These are phyloP conservation scores for Taiozyma sp. DNA, from an alignment of 1,139 yeast genomes.

Conservation along the genomic window DNA sequence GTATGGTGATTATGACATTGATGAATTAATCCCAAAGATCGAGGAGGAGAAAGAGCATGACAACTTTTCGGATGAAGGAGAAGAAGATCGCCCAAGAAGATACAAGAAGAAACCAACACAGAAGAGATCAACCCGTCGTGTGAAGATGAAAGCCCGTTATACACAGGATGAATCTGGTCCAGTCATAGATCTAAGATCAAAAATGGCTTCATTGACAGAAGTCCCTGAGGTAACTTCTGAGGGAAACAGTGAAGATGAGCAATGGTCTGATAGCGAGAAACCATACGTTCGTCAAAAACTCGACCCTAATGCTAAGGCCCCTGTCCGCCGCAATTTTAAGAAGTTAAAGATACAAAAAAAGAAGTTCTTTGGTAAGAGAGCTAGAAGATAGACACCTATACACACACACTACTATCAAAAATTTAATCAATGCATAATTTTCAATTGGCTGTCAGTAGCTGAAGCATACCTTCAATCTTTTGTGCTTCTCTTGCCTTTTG, in stretches of 20 bases:
- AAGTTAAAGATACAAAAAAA: constrained; percentile 20
- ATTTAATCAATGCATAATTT: not conserved
- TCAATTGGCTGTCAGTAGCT: constrained; percentile 49
- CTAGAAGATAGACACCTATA: constrained; percentile 11
- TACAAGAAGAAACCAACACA: constrained; percentile 38
- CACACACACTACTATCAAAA: not conserved
- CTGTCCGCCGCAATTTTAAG: constrained; percentile 15
- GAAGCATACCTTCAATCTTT: constrained; percentile 90
- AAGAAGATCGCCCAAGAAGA: constrained; percentile 20
- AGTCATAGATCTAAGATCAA: constrained; percentile 12
- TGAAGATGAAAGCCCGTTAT: constrained; percentile 45
- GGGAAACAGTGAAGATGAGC: constrained; percentile 11
- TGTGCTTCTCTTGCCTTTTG: constrained; percentile 82
- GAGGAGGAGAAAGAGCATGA: constrained; percentile 8
- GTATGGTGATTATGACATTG: constrained; percentile 20
- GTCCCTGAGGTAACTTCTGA: constrained; percentile 1
- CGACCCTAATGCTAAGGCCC: constrained; percentile 10
- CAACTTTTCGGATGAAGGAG: constrained; percentile 4
- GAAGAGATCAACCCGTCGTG: constrained; percentile 59
- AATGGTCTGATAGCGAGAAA: constrained; percentile 25
- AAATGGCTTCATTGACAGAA: constrained; percentile 9
- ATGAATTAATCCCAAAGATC: constrained; percentile 9
- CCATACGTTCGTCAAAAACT: constrained; percentile 24
- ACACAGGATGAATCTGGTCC: constrained; percentile 5
- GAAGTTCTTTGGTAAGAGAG: constrained; percentile 15